Conservation (phyloP, 345 rosid genomes). For the Eucalyptus rudis region DNA sequence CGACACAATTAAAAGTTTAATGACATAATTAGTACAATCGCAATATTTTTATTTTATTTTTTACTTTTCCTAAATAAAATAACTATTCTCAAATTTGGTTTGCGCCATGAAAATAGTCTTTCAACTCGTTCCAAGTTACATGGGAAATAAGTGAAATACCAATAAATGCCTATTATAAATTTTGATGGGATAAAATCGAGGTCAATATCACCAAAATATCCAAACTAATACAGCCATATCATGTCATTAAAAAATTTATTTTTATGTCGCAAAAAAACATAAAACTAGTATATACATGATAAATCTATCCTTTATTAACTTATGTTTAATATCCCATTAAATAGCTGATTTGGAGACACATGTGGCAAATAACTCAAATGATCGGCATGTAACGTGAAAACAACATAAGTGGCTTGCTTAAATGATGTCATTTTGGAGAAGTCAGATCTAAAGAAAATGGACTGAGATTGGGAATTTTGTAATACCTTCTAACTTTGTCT, state of each 20-base stretch:
- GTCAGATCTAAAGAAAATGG: background rate
- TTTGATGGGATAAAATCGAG: background rate
- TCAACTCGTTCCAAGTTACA: background rate
- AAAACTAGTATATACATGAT: background rate
- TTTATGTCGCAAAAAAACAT: background rate
- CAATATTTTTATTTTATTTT: too few relatives aligned
- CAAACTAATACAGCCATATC: rapidly evolving
- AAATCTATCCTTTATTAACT: background rate
- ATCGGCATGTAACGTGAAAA: background rate
- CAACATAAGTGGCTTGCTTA: background rate
- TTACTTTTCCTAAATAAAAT: background rate
- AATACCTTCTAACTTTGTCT: background rate
- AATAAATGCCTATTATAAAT: background rate
- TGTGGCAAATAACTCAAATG: background rate
- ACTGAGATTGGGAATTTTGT: background rate
- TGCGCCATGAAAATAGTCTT: background rate
- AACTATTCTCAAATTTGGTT: background rate
- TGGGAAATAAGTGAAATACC: background rate
- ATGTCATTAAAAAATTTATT: background rate
- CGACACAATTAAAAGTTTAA: too few relatives aligned
- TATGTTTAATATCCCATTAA: background rate
- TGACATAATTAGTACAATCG: too few relatives aligned
- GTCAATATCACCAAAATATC: background rate
- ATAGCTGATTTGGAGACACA: background rate
- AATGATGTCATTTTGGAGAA: background rate